Conservation (phyloP, 1,284 basidiomycete genomes). For the Mrakiaceae sp. region DNA sequence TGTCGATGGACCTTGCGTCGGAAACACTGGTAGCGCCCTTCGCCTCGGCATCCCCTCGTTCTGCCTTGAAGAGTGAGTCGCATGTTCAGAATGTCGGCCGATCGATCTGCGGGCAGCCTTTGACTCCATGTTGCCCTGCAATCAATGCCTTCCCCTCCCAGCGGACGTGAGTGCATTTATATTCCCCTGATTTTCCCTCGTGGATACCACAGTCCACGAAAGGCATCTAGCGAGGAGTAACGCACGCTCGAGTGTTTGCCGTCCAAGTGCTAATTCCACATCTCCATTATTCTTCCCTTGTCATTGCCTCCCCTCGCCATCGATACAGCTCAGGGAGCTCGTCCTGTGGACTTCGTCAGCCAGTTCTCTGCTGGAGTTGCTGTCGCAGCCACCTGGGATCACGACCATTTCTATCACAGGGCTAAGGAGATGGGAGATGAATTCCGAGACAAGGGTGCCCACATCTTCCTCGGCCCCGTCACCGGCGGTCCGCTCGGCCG, state of each 20-base stretch:
- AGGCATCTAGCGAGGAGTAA: no score
- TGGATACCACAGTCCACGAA: no score
- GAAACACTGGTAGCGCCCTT: slow-evolving; percentile 41
- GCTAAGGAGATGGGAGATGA: slow-evolving; percentile 38
- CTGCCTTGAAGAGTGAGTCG: slow-evolving; percentile 43
- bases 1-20: slow-evolving; percentile 22
- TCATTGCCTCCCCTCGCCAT: no score
- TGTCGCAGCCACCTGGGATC: slow-evolving; percentile 39
- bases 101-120: no score
- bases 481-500: slow-evolving; percentile 35
- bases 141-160: no score
- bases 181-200: no score
- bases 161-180: slow-evolving; percentile 25
- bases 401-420: slow-evolving; percentile 32
- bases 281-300: no score
- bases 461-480: slow-evolving; percentile 24
- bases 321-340: background rate
- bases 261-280: no score
- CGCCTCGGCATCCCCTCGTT: slow-evolving; percentile 45
- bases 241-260: no score
- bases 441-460: slow-evolving; percentile 34
- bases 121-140: no score
- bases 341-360: background rate
- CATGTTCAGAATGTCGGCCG: no score
- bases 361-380: slow-evolving; percentile 36